Conservation (phyloP, 202 grass and related monocot species). For the Alloteropsis angusta region DNA sequence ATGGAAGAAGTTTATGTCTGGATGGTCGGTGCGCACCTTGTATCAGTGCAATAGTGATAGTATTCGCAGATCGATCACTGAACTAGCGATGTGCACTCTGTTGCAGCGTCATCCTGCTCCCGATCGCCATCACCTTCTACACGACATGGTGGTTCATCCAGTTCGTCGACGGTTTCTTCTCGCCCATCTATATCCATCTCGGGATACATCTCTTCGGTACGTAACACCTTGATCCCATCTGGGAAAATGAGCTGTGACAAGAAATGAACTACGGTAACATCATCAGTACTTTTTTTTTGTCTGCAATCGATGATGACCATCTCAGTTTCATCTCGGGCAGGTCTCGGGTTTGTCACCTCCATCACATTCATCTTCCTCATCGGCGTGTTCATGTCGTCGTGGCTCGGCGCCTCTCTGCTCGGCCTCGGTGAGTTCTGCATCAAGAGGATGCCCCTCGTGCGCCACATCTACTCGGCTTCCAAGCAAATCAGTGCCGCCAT, state of each 20-base stretch:
- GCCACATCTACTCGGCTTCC: conserved; percentile 64
- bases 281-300: neutral
- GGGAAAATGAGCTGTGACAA: neutral
- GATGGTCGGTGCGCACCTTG: conserved; percentile 35
- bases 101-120: conserved; percentile 59
- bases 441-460: conserved; percentile 68
- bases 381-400: conserved; percentile 65
- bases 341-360: conserved; percentile 61
- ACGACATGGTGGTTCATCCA: conserved; percentile 71
- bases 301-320: neutral
- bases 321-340: neutral
- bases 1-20: conserved; percentile 74
- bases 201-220: conserved; percentile 63
- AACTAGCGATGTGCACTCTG: neutral
- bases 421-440: conserved; percentile 59
- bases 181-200: conserved; percentile 61
- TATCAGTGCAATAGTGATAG: neutral
- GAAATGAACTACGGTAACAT: too few relatives aligned
- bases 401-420: conserved; percentile 58
- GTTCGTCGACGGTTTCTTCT: conserved; percentile 75
- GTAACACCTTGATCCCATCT: neutral
- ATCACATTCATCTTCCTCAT: conserved; percentile 69
- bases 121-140: conserved; percentile 77
- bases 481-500: conserved; percentile 71
- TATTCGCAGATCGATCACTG: neutral